phyloP scores from a whole-genome alignment of 345 rosid genomes.

The Odontarrhena argentea region DNA sequence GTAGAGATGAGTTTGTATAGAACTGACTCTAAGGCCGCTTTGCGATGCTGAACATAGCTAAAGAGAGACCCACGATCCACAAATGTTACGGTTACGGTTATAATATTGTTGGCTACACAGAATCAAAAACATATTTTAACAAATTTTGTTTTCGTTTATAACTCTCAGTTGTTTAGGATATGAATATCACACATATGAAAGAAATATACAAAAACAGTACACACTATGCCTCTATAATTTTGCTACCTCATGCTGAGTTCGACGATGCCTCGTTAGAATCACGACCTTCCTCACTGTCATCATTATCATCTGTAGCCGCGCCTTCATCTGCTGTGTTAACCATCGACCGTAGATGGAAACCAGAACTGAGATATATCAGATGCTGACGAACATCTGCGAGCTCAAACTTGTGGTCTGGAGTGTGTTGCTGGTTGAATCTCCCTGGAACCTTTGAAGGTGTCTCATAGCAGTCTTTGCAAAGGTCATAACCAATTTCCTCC shows the following conservation, averaged over 20 bases:
- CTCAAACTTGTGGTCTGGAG: conserved; percentile 67
- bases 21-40: too few species aligned
- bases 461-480: conserved; percentile 78
- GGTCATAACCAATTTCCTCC: conserved; percentile 73
- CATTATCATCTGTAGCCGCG: conserved; percentile 5
- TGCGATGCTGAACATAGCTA: too few species aligned
- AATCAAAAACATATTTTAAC: too few species aligned
- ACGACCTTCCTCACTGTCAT: conserved; percentile 33
- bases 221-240: too few species aligned
- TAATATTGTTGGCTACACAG: too few species aligned
- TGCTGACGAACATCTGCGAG: conserved; percentile 11
- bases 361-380: conserved; percentile 6
- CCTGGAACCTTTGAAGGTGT: conserved; percentile 65
- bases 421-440: conserved; percentile 90
- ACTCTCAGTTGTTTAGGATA: too few species aligned
- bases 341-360: conserved; percentile 20
- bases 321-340: neutral
- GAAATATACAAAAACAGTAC: too few species aligned
- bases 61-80: too few species aligned
- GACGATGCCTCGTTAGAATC: conserved; percentile 28
- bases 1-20: too few species aligned
- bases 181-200: too few species aligned
- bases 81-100: too few species aligned
- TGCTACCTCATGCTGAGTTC: conserved; percentile 21
- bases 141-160: too few species aligned